Conservation (phyloP, 2,329 filamentous ascomycete species). For the Coniochaeta sp. region DNA sequence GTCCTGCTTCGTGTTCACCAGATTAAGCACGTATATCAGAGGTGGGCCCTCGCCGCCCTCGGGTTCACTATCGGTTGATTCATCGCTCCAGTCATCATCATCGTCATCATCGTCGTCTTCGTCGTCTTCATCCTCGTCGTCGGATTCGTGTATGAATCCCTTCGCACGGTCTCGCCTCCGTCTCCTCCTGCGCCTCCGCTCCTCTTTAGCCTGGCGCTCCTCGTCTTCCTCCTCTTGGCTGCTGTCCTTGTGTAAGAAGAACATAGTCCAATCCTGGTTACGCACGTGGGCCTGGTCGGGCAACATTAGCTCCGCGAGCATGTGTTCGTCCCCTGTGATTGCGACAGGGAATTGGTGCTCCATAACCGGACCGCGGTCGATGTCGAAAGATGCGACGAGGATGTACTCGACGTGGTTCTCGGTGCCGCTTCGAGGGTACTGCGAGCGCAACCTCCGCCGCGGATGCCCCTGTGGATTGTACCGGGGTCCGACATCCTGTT, state of each 20-base stretch:
- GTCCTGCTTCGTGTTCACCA: slow-evolving; percentile 98
- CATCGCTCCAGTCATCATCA: slow-evolving; percentile 38
- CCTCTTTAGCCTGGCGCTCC: slow-evolving; percentile 52
- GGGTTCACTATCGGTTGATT: slow-evolving; percentile 54
- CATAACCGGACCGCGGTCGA: slow-evolving; percentile 94
- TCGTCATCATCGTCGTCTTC: slow-evolving; percentile 35
- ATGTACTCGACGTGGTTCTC: slow-evolving; percentile 99
- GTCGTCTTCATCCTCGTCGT: slow-evolving; percentile 38
- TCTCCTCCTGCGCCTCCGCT: slow-evolving; percentile 42
- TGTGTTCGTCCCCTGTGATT: slow-evolving; percentile 95
- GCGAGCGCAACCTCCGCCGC: slow-evolving; percentile 57
- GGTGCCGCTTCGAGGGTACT: slow-evolving; percentile 64
- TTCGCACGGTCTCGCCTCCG: slow-evolving; percentile 39
- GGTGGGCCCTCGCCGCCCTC: slow-evolving; percentile 78
- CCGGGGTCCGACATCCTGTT: slow-evolving; percentile 27
- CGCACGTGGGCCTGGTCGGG: slow-evolving; percentile 93
- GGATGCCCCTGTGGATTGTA: slow-evolving; percentile 44
- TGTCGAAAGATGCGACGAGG: slow-evolving; percentile 93
- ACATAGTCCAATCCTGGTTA: slow-evolving; percentile 98
- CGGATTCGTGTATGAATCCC: slow-evolving; percentile 32
- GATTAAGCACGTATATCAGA: slow-evolving; percentile 90
- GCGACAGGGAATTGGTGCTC: slow-evolving; percentile 94
- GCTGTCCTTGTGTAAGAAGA: slow-evolving; percentile 95
- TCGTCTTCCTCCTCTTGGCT: slow-evolving; percentile 76
- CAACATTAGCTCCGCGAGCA: slow-evolving; percentile 97